Base-by-base conservation (phyloP, 306 rosid species). In the Cercis canadensis region DNA sequence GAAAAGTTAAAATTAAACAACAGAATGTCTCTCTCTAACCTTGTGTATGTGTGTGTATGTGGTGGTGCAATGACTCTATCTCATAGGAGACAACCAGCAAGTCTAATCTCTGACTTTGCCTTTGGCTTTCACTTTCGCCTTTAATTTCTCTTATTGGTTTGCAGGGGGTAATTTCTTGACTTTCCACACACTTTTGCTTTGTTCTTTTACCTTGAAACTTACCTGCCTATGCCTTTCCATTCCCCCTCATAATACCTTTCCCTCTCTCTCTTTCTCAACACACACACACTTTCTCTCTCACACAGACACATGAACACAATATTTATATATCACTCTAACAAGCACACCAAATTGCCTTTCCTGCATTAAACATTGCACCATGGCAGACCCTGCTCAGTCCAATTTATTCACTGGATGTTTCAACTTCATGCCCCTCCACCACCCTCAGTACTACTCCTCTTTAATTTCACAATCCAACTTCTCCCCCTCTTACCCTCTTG, bases 101-200 rank as follows among this genome's bases (percentile, higher is more conserved):
- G 79, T 78, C 85, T 70, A 74, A 81, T 82, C 81, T 86, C 86
- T 82, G 87, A 88, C 90, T 64, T 68, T 57, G 75, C 64, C 78
- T 75, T 76, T 60, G 65, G 56, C 83, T 68, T 73, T 79, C 81
- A 37, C 70, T 81, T 81, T 81, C 76, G 11, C 68, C 50, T 78
- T 78, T 74, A 63, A 64, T 80, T 69, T 85, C 63, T 51, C 71
- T 62, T 47, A 51, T 78, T 50, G 56, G 15, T 70, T 50, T 81
- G 80, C 79, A 77, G 87, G 41, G 84, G 86, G 84, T 84, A 90
- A 87, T 77, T 76, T 75, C 75, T 80, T 72, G 64, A 73, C 86
- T 81, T 73, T 75, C 32, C 66, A 59, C 58, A 19, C 65, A 8
- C 57, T 78, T 40, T 70, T 50, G 46, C 81, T 69, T 86, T 76